These are phyloP conservation scores for Aspergillus latus DNA, from an alignment of 2,329 filamentous ascomycete genomes.

Conservation along the genomic window DNA sequence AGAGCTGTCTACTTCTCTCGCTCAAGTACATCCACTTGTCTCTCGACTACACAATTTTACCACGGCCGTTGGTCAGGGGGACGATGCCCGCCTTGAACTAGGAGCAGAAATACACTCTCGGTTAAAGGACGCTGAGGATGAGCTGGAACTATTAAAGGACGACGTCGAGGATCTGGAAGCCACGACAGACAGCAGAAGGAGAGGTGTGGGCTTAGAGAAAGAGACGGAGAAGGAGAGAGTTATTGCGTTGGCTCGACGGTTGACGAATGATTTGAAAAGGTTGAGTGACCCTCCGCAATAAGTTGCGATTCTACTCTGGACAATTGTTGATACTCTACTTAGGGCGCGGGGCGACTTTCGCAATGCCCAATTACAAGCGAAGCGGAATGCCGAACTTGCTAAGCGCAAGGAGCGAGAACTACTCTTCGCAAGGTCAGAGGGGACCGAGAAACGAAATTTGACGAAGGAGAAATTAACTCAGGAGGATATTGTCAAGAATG, in stretches of 20 bases:
- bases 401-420: constrained; percentile 75
- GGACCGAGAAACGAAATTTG: constrained; percentile 28
- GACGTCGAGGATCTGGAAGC: constrained; percentile 70
- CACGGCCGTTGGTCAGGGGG: constrained; percentile 63
- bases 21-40: constrained; percentile 55
- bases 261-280: constrained; percentile 71
- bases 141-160: constrained; percentile 75
- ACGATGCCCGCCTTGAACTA: constrained; percentile 69
- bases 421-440: constrained; percentile 60
- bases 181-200: constrained; percentile 38
- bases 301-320: not conserved
- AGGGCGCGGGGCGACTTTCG: constrained; percentile 69
- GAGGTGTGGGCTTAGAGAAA: constrained; percentile 49
- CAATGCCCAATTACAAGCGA: constrained; percentile 76
- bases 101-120: constrained; percentile 75
- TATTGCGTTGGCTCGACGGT: constrained; percentile 63
- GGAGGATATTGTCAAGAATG: constrained; percentile 70
- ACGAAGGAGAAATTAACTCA: constrained; percentile 59
- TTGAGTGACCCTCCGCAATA: constrained; percentile 36
- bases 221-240: constrained; percentile 66
- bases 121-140: constrained; percentile 76
- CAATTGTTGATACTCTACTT: constrained; percentile 14
- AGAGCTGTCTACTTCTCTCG: constrained; percentile 55
- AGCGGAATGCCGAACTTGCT: constrained; percentile 69
- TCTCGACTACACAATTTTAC: constrained; percentile 59